phyloP scores from a whole-genome alignment of 169 alveolate species.

The Plasmodium sp. region DNA sequence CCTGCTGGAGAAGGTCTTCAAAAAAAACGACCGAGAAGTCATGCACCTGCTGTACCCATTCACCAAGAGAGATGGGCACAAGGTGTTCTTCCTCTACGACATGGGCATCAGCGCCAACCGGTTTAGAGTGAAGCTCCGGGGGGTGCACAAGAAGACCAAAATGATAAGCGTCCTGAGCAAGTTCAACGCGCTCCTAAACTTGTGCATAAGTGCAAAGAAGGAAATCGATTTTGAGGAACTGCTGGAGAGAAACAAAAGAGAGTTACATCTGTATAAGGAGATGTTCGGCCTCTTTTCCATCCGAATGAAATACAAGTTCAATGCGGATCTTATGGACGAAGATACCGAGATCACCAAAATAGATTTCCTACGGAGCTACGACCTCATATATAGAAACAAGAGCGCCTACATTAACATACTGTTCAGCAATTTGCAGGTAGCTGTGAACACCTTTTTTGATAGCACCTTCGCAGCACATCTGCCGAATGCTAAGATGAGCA shows the following conservation, averaged over 20 bases:
- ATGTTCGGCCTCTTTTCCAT: constrained; percentile 52
- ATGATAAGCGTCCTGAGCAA: constrained; percentile 75
- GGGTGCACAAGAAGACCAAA: constrained; percentile 75
- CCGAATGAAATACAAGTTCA: constrained; percentile 46
- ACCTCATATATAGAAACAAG: constrained; percentile 75
- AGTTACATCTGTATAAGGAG: constrained; percentile 63
- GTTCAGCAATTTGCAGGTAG: constrained; percentile 74
- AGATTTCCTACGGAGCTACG: constrained; percentile 77
- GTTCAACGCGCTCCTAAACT: constrained; percentile 81
- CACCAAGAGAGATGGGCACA: constrained; percentile 80
- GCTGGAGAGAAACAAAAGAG: constrained; percentile 77
- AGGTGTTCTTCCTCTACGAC: constrained; percentile 83
- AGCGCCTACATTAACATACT: constrained; percentile 68
- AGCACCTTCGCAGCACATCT: constrained; percentile 70
- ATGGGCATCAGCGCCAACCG: constrained; percentile 89
- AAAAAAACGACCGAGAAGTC: constrained; percentile 79
- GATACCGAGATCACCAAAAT: constrained; percentile 81
- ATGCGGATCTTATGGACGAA: constrained; percentile 71
- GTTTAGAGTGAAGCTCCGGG: constrained; percentile 39
- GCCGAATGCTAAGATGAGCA: constrained; percentile 76
- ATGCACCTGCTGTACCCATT: constrained; percentile 83
- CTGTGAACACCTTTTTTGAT: constrained; percentile 75
- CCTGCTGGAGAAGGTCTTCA: constrained; percentile 82
- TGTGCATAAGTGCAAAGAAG: constrained; percentile 84
- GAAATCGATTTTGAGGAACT: constrained; percentile 77